These are phyloP conservation scores for Linnemannia elongata DNA, from an alignment of 192 early-diverging fungal species.

Conservation along the genomic window DNA sequence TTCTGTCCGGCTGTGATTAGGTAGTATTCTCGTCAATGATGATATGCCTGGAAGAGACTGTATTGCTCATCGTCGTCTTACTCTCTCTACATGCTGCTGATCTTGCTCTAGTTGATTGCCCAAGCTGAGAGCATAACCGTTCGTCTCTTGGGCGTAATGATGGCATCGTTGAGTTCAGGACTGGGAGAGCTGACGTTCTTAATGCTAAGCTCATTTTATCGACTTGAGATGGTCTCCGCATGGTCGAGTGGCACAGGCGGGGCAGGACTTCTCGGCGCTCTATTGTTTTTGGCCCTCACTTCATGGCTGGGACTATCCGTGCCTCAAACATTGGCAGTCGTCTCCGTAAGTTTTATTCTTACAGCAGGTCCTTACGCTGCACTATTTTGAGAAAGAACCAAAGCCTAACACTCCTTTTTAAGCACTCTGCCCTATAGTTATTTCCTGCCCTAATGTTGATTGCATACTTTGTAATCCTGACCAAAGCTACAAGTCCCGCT, in stretches of 20 bases:
- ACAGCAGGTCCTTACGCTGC: neutral
- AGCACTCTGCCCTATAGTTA: constrained; percentile 14
- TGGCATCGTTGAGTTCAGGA: constrained; percentile 60
- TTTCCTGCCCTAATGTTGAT: constrained; percentile 50
- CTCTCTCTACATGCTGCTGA: neutral
- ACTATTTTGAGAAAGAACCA: too few relatives aligned
- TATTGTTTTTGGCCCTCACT: constrained; percentile 56
- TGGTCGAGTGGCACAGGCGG: constrained; percentile 63
- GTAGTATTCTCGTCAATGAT: too few relatives aligned
- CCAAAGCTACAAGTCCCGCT: constrained; percentile 8
- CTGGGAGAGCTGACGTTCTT: constrained; percentile 60
- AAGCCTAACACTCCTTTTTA: too few relatives aligned
- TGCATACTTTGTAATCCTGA: constrained; percentile 53
- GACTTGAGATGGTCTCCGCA: constrained; percentile 50
- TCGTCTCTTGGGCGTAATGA: constrained; percentile 44
- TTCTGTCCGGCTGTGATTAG: neutral
- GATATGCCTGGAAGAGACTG: too few relatives aligned
- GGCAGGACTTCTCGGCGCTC: constrained; percentile 54
- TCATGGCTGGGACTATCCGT: constrained; percentile 55
- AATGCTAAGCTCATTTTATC: constrained; percentile 61
- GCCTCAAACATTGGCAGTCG: constrained; percentile 34
- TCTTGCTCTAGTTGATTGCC: constrained; percentile 37
- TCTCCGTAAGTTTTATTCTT: constrained; percentile 27
- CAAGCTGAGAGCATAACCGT: constrained; percentile 20
- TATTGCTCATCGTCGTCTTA: neutral